phyloP scores from a whole-genome alignment of 331 rosid genomes.

The Cydonia oblonga region DNA sequence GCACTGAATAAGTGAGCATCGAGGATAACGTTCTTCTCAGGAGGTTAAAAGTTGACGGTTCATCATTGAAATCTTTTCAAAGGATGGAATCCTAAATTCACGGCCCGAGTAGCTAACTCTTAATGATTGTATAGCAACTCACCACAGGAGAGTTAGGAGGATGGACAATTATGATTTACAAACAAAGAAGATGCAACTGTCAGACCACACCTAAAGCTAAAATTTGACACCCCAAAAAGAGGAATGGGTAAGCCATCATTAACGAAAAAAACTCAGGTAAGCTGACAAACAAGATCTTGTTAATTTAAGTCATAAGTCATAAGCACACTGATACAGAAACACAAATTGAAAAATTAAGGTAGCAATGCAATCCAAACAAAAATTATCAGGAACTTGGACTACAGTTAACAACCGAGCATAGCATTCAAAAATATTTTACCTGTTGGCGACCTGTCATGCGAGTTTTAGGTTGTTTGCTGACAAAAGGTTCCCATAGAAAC shows the following conservation, averaged over 20 bases:
- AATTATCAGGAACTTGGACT: not conserved
- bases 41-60: not conserved
- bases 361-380: not conserved
- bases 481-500: constrained; percentile 92
- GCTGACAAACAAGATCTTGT: not conserved
- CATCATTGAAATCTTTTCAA: not conserved
- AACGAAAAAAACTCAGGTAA: not conserved
- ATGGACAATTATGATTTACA: not conserved
- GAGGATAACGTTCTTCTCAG: not conserved
- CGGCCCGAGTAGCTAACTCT: not conserved
- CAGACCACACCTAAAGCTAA: not conserved
- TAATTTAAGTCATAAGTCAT: not conserved
- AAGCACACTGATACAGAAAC: not conserved
- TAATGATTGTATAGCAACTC: not conserved
- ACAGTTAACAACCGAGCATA: not conserved
- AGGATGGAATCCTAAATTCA: not conserved
- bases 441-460: constrained; percentile 95
- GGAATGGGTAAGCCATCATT: too few relatives aligned
- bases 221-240: too few relatives aligned
- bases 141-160: not conserved
- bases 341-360: not conserved
- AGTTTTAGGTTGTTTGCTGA: constrained; percentile 78
- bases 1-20: not conserved
- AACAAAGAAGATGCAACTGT: not conserved
- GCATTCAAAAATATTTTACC: constrained; percentile 29